Evolutionary conservation across 257 asterid genomes (phyloP).

Genomic region (Osmanthus fragrans): DNA sequence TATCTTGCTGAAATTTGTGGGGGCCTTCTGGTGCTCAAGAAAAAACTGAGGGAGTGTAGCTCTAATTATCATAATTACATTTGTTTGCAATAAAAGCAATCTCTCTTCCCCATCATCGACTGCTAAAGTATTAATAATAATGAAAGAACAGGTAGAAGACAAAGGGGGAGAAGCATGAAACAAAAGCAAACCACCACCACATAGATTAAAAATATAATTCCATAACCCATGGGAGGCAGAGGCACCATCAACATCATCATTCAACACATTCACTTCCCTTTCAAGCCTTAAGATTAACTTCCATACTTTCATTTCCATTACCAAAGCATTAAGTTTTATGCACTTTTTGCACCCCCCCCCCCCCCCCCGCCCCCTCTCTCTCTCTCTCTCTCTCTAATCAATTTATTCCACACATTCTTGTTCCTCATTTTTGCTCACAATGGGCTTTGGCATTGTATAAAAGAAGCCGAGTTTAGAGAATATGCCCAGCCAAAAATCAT

Average conservation of each 20-base stretch:
- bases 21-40: neutral
- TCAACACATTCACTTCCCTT: conserved; percentile 36
- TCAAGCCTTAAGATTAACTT: conserved; percentile 18
- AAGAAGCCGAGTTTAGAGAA: conserved; percentile 34
- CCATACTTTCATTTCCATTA: conserved; percentile 37
- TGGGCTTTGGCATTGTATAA: conserved; percentile 28
- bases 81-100: neutral
- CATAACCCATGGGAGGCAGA: conserved; percentile 34
- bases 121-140: conserved; percentile 3
- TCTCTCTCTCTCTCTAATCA: neutral
- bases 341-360: conserved; percentile 18
- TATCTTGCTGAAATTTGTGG: neutral
- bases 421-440: conserved; percentile 35
- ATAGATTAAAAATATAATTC: conserved; percentile 24
- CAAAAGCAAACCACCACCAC: conserved; percentile 39
- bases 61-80: conserved; percentile 18
- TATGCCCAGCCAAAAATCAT: conserved; percentile 26
- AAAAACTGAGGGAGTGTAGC: conserved; percentile 11
- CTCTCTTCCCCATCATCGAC: conserved; percentile 22
- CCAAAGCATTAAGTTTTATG: conserved; percentile 34
- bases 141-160: conserved; percentile 45
- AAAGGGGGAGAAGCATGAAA: conserved; percentile 43
- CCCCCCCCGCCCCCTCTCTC: conserved; percentile 11
- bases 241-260: conserved; percentile 57
- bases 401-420: conserved; percentile 16